Evolutionary conservation across 2,329 filamentous ascomycete genomes (phyloP).

Genomic region (Hymenoscyphus linearis): DNA sequence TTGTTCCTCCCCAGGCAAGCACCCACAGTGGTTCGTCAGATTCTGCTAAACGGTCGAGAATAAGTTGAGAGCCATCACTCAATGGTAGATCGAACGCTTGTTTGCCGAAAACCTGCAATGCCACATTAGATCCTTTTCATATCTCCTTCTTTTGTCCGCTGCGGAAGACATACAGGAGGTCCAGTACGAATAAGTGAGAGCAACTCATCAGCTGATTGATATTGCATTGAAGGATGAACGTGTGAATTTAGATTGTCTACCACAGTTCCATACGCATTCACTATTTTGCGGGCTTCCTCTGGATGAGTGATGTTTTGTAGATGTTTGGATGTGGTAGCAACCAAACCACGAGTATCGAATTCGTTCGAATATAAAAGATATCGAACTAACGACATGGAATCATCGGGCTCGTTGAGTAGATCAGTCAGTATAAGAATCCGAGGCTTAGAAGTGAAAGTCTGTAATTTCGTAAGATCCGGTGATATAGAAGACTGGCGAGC

Average conservation of each 20-base stretch:
- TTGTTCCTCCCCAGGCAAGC: conserved; percentile 42
- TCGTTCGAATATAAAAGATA: conserved; percentile 35
- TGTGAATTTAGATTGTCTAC: conserved; percentile 37
- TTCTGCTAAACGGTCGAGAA: conserved; percentile 34
- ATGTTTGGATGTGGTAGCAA: conserved; percentile 36
- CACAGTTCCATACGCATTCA: conserved; percentile 15
- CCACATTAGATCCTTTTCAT: neutral
- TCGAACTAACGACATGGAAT: conserved; percentile 35
- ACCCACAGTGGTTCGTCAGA: conserved; percentile 38
- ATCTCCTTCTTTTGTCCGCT: neutral
- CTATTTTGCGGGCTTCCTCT: conserved; percentile 9
- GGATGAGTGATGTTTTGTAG: conserved; percentile 7
- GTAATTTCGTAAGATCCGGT: neutral
- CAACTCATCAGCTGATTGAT: conserved; percentile 28
- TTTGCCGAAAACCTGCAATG: conserved; percentile 17
- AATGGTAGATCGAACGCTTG: conserved; percentile 20
- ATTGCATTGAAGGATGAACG: conserved; percentile 34
- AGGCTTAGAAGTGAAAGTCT: conserved; percentile 25
- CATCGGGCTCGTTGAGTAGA: conserved; percentile 37
- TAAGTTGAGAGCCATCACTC: conserved; percentile 36
- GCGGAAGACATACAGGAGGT: conserved; percentile 16
- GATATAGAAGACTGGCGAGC: neutral
- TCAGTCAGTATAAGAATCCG: conserved; percentile 37
- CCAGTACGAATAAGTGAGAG: conserved; percentile 27
- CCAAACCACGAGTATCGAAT: conserved; percentile 35